Evolutionary conservation across 768 basidiomycete genomes (phyloP), one percentile per base, ranked within the genome.

Genomic region (Pholiota conissans): DNA sequence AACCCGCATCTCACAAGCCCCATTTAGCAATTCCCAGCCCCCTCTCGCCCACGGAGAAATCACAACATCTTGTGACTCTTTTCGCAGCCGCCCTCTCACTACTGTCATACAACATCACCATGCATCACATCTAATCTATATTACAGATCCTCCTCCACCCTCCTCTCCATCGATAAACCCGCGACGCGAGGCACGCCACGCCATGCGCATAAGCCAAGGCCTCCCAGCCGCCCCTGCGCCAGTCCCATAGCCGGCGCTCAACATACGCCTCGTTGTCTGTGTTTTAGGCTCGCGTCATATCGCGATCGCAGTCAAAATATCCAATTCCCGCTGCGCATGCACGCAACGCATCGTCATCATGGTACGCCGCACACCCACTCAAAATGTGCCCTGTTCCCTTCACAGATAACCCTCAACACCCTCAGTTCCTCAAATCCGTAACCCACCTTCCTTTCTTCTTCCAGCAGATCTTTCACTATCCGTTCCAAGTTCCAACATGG

Each of bases 1-100:
- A 46, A 30, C 30, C 53, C 53, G 42, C 27, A 30, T 54, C 45
- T 42, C 26, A 29, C 52, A 27, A 42, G 13, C 53, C 53, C 53
- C 53, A 54, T 54, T 46, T 11, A 42, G 53, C 16, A 47, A 18
- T 30, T 29, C 42, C 42, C 42, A 45, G 42, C 42, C 42, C 42
- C 42, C 42, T 45, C 42, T 24, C 42, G 18, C 42, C 42, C 42
- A 45, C 42, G 42, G 42, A 45, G 42, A 45, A 45, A 45, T 45
- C 42, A 45, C 42, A 16, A 22, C 42, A 22, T 45, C 42, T 45
- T 45, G 42, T 45, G 42, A 20, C 42, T 16, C 16, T 14, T 5
- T 32, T 11, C 30, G 5, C 30, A 32, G 30, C 11, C 30, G 6
- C 37, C 16, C 37, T 14, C 16, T 4, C 16, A 22, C 39, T 11